Evolutionary conservation across 1,139 yeast species (phyloP).

Genomic region (Debaryomycetaceae sp.): DNA sequence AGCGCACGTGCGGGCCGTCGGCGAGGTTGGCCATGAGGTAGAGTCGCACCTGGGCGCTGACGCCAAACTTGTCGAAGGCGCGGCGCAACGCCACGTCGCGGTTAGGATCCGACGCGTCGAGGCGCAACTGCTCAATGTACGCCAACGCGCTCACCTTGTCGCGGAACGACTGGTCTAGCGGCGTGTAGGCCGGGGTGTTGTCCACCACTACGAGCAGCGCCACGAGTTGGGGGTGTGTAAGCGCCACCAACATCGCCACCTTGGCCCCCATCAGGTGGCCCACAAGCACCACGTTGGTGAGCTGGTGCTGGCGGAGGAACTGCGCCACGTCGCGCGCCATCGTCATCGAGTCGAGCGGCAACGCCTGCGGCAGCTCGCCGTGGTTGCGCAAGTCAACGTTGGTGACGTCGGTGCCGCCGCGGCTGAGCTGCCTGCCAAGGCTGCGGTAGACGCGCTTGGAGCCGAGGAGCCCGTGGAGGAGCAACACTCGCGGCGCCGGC

Average conservation of each 20-base stretch:
- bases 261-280: constrained; percentile 59
- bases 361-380: constrained; percentile 42
- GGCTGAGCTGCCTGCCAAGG: constrained; percentile 32
- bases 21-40: constrained; percentile 19
- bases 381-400: constrained; percentile 52
- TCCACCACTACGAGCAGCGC: constrained; percentile 42
- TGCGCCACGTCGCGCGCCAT: constrained; percentile 41
- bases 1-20: constrained; percentile 11
- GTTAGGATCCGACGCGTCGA: too few species aligned
- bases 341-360: constrained; percentile 39
- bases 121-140: constrained; percentile 19
- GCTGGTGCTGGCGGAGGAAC: constrained; percentile 24
- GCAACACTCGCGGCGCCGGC: constrained; percentile 7
- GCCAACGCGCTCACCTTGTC: constrained; percentile 30
- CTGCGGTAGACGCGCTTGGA: constrained; percentile 35
- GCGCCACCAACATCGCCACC: constrained; percentile 42
- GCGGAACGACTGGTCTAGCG: constrained; percentile 22
- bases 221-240: constrained; percentile 35
- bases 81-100: too few species aligned
- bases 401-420: constrained; percentile 28
- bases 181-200: constrained; percentile 37
- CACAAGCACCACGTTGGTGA: constrained; percentile 28
- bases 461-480: constrained; percentile 46
- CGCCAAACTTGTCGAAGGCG: constrained; percentile 15
- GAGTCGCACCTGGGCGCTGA: too few species aligned